These are phyloP conservation scores for Syncephalastrum sp. DNA, from an alignment of 371 early-diverging fungal genomes.

Conservation along the genomic window DNA sequence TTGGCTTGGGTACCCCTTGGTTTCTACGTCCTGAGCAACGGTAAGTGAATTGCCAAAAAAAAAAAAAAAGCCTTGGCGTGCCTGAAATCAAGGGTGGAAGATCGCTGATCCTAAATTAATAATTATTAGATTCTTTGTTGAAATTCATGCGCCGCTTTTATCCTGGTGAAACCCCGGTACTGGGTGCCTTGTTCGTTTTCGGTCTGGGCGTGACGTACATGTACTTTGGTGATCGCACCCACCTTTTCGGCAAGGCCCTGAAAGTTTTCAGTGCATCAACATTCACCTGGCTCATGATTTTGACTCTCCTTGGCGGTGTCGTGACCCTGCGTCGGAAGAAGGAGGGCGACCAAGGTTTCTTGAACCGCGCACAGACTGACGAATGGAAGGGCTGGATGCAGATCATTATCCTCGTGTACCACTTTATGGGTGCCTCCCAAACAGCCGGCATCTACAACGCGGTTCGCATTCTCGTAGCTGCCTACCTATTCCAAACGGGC, in stretches of 20 bases:
- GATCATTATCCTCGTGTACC: conserved; percentile 71
- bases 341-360: conserved; percentile 53
- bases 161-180: conserved; percentile 11
- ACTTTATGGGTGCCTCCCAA: conserved; percentile 66
- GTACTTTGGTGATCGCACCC: conserved; percentile 69
- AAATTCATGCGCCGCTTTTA: not conserved
- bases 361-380: conserved; percentile 74
- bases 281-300: conserved; percentile 42
- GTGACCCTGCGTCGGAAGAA: conserved; percentile 43
- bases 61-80: too few species aligned
- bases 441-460: conserved; percentile 67
- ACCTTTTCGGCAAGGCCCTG: conserved; percentile 64
- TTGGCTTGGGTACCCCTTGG: conserved; percentile 46
- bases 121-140: not conserved
- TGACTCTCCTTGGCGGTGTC: conserved; percentile 44
- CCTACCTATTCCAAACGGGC: conserved; percentile 82
- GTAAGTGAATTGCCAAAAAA: conserved; percentile 14
- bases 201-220: conserved; percentile 54
- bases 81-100: too few species aligned
- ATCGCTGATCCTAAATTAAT: not conserved
- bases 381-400: conserved; percentile 93
- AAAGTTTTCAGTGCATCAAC: conserved; percentile 50
- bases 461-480: conserved; percentile 69
- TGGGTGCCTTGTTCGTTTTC: conserved; percentile 51
- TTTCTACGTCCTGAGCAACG: conserved; percentile 24